Evolutionary conservation across 2,329 filamentous ascomycete species (phyloP).

Genomic region (Cercospora sp.): DNA sequence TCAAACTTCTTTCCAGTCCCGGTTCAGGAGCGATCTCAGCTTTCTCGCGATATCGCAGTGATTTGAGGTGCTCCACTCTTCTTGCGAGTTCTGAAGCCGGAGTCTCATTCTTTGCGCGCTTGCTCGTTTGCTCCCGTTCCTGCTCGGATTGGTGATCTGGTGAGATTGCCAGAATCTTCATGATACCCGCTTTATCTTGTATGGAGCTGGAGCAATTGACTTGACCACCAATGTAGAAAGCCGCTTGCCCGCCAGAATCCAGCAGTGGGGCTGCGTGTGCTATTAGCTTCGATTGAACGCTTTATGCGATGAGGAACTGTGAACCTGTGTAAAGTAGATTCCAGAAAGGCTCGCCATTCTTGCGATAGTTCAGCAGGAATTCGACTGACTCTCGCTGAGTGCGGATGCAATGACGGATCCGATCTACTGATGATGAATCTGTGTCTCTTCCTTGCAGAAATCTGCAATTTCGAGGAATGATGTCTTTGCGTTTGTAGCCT

Average conservation of each 20-base stretch:
- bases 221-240: constrained; percentile 58
- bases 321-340: constrained; percentile 52
- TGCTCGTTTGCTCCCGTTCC: not conserved
- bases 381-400: constrained; percentile 51
- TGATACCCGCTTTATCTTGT: constrained; percentile 52
- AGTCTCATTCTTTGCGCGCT: not conserved
- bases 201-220: constrained; percentile 59
- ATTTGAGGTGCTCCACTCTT: not conserved
- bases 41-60: not conserved
- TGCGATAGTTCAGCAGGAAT: constrained; percentile 54
- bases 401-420: constrained; percentile 47
- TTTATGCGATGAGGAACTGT: not conserved
- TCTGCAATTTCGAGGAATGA: constrained; percentile 53
- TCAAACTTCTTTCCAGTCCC: constrained; percentile 43
- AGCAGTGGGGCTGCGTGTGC: constrained; percentile 45
- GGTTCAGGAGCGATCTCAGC: constrained; percentile 25
- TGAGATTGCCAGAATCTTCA: constrained; percentile 46
- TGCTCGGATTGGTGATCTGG: constrained; percentile 10
- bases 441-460: constrained; percentile 54
- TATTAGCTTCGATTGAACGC: constrained; percentile 35
- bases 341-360: constrained; percentile 57
- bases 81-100: not conserved
- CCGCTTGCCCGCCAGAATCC: constrained; percentile 50
- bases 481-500: constrained; percentile 51
- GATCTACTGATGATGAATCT: constrained; percentile 44